Evolutionary conservation across 306 rosid genomes (phyloP).

Genomic region (Comarum palustre): DNA sequence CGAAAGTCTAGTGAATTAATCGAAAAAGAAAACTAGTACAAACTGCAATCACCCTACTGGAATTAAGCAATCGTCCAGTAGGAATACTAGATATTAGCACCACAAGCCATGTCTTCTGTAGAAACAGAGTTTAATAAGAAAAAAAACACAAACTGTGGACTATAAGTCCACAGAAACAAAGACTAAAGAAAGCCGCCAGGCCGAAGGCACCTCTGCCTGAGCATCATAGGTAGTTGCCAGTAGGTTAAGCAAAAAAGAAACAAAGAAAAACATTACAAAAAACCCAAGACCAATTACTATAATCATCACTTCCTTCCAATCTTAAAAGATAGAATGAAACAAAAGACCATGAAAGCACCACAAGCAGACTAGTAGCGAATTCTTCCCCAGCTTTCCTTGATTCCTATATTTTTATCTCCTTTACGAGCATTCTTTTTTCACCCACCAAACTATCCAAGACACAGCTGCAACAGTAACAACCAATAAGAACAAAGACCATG

Average conservation of each 20-base stretch:
- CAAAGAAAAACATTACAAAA: not conserved
- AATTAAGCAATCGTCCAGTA: not conserved
- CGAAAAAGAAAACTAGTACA: not conserved
- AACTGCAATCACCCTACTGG: not conserved
- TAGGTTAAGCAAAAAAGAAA: too few species aligned
- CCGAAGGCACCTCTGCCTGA: too few species aligned
- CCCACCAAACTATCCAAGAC: not conserved
- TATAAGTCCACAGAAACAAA: not conserved
- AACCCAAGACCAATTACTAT: not conserved
- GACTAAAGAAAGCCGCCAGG: not conserved
- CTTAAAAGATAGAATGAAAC: not conserved
- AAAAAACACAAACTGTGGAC: not conserved
- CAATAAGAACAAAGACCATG: not conserved
- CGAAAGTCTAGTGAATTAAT: not conserved
- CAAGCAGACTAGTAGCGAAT: not conserved
- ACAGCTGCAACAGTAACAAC: not conserved
- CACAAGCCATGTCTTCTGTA: not conserved
- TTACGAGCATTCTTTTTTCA: not conserved
- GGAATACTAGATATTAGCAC: not conserved
- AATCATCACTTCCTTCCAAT: not conserved
- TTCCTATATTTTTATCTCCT: not conserved
- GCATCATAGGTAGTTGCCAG: too few species aligned
- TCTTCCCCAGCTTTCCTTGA: not conserved
- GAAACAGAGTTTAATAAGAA: not conserved
- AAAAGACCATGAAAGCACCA: not conserved